Evolutionary conservation across 805 yeast genomes (phyloP).

Genomic region (Ogataea chonburiensis): DNA sequence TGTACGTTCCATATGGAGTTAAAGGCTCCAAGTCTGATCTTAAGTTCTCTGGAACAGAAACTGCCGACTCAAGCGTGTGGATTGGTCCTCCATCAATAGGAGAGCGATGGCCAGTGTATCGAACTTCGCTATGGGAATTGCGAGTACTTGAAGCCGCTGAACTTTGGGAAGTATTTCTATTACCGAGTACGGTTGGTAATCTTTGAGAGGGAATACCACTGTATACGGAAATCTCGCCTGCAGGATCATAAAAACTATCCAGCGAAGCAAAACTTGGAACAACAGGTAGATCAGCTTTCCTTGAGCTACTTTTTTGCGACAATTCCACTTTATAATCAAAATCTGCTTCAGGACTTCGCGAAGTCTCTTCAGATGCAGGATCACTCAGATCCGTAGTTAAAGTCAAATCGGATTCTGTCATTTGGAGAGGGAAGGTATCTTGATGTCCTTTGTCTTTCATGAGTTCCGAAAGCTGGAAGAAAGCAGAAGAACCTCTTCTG

Average conservation of each 20-base stretch:
- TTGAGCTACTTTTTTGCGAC: slow-evolving; percentile 8
- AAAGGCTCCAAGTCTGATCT: slow-evolving; percentile 25
- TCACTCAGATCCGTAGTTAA: slow-evolving; percentile 12
- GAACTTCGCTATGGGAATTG: slow-evolving; percentile 4
- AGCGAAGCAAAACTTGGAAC: slow-evolving; percentile 77
- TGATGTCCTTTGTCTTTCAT: slow-evolving; percentile 16
- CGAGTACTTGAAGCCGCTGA: slow-evolving; percentile 9
- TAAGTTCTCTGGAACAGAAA: slow-evolving; percentile 28
- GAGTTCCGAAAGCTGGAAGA: slow-evolving; percentile 23
- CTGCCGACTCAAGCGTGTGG: slow-evolving; percentile 23
- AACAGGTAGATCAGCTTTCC: slow-evolving; percentile 43
- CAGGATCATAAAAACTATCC: slow-evolving; percentile 56
- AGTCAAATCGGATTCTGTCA: slow-evolving; percentile 16
- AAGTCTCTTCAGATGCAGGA: neutral
- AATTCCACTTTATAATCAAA: slow-evolving; percentile 27
- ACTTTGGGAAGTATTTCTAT: slow-evolving; percentile 6
- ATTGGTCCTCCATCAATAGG: slow-evolving; percentile 10
- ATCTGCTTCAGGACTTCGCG: slow-evolving; percentile 1
- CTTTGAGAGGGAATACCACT: slow-evolving; percentile 16
- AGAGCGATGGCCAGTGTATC: neutral
- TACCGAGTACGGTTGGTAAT: slow-evolving; percentile 6
- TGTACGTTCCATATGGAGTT: slow-evolving; percentile 20
- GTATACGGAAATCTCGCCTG: slow-evolving; percentile 10
- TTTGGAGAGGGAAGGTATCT: slow-evolving; percentile 3
- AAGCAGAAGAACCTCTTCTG: slow-evolving; percentile 20